A percentile compares a stretch with the other conserved stretches of the same genome.
Evolutionary conservation across 495 filamentous ascomycete species (phyloP).

Genomic region (Parathielavia appendiculata): DNA sequence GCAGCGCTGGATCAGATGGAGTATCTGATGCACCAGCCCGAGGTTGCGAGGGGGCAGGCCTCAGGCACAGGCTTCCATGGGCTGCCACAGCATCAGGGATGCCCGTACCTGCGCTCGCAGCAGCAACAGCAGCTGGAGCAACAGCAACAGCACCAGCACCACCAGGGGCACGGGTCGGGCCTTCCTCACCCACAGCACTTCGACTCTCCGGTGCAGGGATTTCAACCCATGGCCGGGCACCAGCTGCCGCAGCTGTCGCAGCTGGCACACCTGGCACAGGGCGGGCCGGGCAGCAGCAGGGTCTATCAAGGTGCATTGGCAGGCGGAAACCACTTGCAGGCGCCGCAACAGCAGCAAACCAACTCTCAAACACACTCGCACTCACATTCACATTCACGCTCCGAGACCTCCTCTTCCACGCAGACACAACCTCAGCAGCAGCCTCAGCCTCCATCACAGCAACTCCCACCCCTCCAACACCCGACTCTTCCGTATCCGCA

Average conservation of each 20-base stretch:
- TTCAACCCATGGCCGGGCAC: constrained; percentile 4
- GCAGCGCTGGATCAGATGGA: constrained; percentile 25
- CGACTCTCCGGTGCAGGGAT: background rate
- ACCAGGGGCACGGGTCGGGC: constrained; percentile 13
- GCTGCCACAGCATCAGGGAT: constrained; percentile 8
- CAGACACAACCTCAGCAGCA: background rate
- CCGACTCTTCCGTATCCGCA: constrained; percentile 4
- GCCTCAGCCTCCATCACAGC: background rate
- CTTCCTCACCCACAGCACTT: constrained; percentile 8
- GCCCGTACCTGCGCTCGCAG: constrained; percentile 17
- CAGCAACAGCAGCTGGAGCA: background rate
- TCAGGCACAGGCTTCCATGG: constrained; percentile 5
- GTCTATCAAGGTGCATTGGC: background rate
- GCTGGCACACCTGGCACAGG: constrained; percentile 4
- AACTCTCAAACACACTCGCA: constrained; percentile 6
- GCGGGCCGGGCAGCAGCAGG: background rate
- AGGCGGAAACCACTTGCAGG: background rate
- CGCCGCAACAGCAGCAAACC: constrained; percentile 6
- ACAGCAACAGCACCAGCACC: constrained; percentile 10
- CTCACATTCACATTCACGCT: background rate
- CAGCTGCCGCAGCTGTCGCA: constrained; percentile 4
- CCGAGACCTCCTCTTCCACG: background rate
- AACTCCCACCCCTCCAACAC: constrained; percentile 7
- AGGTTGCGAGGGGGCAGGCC: background rate
- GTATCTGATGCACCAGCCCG: constrained; percentile 21